phyloP scores from a whole-genome alignment of 495 filamentous ascomycete species.

The Trichoderma erinaceum region DNA sequence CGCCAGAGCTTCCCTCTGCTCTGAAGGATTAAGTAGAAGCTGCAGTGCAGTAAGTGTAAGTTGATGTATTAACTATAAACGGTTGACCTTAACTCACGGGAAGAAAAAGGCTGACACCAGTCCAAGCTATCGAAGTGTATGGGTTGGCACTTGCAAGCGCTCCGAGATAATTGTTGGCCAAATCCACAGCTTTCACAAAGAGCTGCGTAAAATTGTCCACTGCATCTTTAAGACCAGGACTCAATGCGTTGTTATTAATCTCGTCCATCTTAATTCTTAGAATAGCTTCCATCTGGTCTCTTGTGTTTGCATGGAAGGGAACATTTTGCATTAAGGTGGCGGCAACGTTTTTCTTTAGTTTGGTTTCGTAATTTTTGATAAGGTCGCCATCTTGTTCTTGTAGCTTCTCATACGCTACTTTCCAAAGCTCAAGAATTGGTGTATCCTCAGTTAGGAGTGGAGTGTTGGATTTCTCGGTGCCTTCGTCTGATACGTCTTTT shows the following conservation, averaged over 20 bases:
- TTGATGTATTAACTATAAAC: background rate
- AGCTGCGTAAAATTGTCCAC: background rate
- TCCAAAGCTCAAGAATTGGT: background rate
- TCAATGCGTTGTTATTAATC: background rate
- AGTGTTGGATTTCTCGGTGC: too few species aligned
- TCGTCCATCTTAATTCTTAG: background rate
- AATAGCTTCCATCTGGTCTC: background rate
- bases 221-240: background rate
- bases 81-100: background rate
- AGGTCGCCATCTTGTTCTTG: background rate
- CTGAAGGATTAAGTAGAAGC: background rate
- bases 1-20: background rate
- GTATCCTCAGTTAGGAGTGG: background rate
- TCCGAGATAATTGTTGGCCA: background rate
- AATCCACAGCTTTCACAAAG: background rate
- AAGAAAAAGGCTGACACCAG: background rate
- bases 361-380: background rate
- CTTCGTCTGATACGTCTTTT: too few species aligned
- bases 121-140: background rate
- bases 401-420: background rate
- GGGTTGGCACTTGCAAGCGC: background rate
- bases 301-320: background rate
- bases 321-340: background rate
- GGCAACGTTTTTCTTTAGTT: background rate
- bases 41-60: background rate